phyloP scores from a whole-genome alignment of 2,329 filamentous ascomycete species.

The Penicillium oxalicum region DNA sequence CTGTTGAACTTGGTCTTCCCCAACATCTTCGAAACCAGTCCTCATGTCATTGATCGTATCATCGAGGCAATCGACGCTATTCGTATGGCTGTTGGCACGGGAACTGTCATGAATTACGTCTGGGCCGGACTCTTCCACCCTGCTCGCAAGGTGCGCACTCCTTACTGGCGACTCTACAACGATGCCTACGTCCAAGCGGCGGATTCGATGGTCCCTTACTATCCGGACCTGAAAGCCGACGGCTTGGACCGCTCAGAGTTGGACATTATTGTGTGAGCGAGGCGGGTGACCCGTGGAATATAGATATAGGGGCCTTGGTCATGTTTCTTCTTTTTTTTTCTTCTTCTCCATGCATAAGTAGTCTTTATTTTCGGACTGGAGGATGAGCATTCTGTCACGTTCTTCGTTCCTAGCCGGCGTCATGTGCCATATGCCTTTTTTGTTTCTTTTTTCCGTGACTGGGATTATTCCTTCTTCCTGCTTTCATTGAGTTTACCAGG shows the following conservation, averaged over 20 bases:
- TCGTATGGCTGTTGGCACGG: constrained; percentile 85
- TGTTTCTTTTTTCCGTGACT: constrained; percentile 3
- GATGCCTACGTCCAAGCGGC: constrained; percentile 91
- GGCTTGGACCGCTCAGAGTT: constrained; percentile 72
- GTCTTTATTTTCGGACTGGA: not conserved
- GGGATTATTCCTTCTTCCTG: constrained; percentile 9
- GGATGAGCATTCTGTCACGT: constrained; percentile 1
- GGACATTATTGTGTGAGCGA: constrained; percentile 66
- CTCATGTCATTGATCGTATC: constrained; percentile 96
- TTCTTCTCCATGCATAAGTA: constrained; percentile 20
- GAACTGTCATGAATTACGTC: constrained; percentile 93
- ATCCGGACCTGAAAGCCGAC: constrained; percentile 79
- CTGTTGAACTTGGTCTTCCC: constrained; percentile 93
- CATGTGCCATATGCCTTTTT: constrained; percentile 7
- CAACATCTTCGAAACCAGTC: constrained; percentile 95
- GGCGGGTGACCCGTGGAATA: constrained; percentile 8
- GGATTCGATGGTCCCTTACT: constrained; percentile 94
- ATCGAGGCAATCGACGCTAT: constrained; percentile 97
- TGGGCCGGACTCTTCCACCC: constrained; percentile 98
- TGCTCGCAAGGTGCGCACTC: constrained; percentile 84
- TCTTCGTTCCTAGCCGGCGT: constrained; percentile 16
- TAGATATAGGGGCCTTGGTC: not conserved
- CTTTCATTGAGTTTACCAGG: constrained; percentile 11
- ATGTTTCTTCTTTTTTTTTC: constrained; percentile 1
- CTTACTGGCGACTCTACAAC: constrained; percentile 96